Base-by-base conservation (phyloP, 768 basidiomycete genomes). In the Phanerodontia chrysosporium region DNA sequence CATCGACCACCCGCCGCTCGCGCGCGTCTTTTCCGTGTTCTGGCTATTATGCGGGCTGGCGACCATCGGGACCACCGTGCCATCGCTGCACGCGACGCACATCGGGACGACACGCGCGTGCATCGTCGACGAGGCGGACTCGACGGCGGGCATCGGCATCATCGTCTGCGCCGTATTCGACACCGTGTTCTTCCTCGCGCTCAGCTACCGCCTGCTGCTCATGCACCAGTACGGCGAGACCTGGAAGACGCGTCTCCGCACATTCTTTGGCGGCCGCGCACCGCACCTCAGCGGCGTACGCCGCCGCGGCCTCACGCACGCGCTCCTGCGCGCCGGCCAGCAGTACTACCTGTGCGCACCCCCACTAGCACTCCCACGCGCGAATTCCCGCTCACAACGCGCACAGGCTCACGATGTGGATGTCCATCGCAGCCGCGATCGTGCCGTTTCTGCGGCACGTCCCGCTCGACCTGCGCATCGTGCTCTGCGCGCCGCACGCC, bases 381-480 rank as follows among this genome's bases (percentile, higher is more conserved):
- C 24, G 1, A 4, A 13, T 53, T 18, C 8, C 18, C n/a, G 18
- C 13, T 35, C 13, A 14, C 25, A 22, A 13, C 30, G 1, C 9
- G 13, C n/a, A n/a, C 55, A 57, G 55, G 2, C 10, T 48, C 10
- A 58, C 48, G 14, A 48, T 58, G n/a, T 45, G 57, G 21, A 28
- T 58, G 29, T 18, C n/a, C 32, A 24, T 49, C 29, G 46, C 32
- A 16, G 25, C 57, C 10, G 49, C 49, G 14, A 27, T 48, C 16
- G 18, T 58, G 22, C 45, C 48, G 14, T 48, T 58, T 32, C 24
- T 36, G 2, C 28, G 46, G 1, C 30, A 45, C 30, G 22, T 58
- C 25, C 57, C 48, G n/a, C 57, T 48, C 9, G 57, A 48, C 48
- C 24, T 21, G 9, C 57, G 57, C 27, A 21, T 48, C 9, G 25